These are phyloP conservation scores for Termitomyces sp. DNA, from an alignment of 768 basidiomycete species.

Conservation along the genomic window DNA sequence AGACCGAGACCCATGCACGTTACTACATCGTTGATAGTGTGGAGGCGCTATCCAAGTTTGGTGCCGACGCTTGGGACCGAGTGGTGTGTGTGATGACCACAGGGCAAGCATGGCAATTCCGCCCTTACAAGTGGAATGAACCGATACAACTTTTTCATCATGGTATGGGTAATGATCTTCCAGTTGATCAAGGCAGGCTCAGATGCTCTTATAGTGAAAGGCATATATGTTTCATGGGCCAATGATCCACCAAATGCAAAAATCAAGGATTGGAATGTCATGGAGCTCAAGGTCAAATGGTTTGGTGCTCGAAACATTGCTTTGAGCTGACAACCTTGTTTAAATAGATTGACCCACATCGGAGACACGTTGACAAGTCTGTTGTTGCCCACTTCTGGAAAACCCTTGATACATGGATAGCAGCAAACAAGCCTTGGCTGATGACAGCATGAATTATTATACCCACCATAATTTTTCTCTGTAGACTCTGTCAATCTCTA, in stretches of 20 bases:
- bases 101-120: slow-evolving; percentile 97
- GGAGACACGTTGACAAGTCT: slow-evolving; percentile 92
- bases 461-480: not conserved
- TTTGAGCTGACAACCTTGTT: not conserved
- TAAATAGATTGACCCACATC: slow-evolving; percentile 79
- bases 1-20: slow-evolving; percentile 51
- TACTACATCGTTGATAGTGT: slow-evolving; percentile 92
- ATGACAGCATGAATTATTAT: slow-evolving; percentile 29
- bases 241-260: slow-evolving; percentile 87
- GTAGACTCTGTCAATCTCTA: too few species aligned
- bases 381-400: slow-evolving; percentile 97
- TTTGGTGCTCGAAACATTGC: not conserved
- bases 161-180: slow-evolving; percentile 45
- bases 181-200: not conserved
- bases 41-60: slow-evolving; percentile 90
- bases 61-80: slow-evolving; percentile 91
- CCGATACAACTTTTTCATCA: slow-evolving; percentile 91
- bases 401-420: slow-evolving; percentile 82
- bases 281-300: slow-evolving; percentile 74
- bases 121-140: slow-evolving; percentile 95
- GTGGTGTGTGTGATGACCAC: slow-evolving; percentile 99
- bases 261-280: slow-evolving; percentile 97
- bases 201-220: slow-evolving; percentile 65
- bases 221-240: slow-evolving; percentile 92
- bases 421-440: slow-evolving; percentile 75